These are phyloP conservation scores for Panicum miliaceum DNA, from an alignment of 176 grass and related monocot genomes.

Conservation along the genomic window DNA sequence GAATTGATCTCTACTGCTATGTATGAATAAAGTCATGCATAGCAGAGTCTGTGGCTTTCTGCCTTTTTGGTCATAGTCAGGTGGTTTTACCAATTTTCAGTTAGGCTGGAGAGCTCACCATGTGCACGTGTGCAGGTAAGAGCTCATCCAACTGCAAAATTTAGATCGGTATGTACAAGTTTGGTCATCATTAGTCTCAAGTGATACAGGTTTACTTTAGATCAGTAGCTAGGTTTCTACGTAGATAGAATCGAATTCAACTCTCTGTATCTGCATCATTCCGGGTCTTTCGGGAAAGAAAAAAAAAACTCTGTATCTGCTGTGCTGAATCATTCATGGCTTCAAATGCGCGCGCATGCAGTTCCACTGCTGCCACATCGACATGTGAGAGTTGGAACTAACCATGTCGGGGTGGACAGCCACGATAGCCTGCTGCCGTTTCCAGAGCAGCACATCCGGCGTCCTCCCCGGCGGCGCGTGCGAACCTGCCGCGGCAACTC, in stretches of 20 bases:
- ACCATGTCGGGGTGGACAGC: too few relatives aligned
- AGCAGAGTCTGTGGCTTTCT: neutral
- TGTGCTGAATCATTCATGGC: neutral
- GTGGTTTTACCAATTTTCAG: neutral
- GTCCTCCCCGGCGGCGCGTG: too few relatives aligned
- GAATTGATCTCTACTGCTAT: neutral
- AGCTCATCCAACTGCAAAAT: neutral
- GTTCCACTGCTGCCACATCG: too few relatives aligned
- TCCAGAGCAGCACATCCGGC: too few relatives aligned
- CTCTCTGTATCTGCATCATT: neutral
- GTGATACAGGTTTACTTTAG: neutral
- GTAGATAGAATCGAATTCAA: neutral
- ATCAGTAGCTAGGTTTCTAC: neutral
- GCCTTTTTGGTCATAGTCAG: neutral
- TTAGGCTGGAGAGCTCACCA: neutral
- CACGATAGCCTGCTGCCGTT: too few relatives aligned
- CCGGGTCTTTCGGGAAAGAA: too few relatives aligned
- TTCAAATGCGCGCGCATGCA: too few relatives aligned
- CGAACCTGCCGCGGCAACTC: too few relatives aligned
- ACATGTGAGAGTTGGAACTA: too few relatives aligned
- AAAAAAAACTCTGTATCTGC: too few relatives aligned
- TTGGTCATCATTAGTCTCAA: neutral
- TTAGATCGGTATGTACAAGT: neutral
- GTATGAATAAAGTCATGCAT: neutral
- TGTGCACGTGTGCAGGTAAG: neutral